Conservation (phyloP, 768 basidiomycete genomes). For the Tricholomella constricta region DNA sequence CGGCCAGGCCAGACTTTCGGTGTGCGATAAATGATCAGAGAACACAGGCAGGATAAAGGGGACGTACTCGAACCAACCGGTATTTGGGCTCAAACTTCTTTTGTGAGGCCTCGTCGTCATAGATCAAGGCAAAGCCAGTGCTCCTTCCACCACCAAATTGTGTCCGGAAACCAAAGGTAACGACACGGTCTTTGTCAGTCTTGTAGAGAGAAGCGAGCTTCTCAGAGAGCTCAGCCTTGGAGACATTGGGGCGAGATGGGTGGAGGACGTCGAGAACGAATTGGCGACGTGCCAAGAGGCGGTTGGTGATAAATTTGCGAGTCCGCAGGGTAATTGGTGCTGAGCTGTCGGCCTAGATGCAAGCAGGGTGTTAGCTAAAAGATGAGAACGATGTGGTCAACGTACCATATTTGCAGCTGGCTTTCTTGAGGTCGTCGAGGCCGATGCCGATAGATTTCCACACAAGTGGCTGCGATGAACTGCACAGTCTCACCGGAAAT, state of each 20-base stretch:
- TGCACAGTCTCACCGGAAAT: slow-evolving; percentile 45
- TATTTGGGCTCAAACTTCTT: slow-evolving; percentile 97
- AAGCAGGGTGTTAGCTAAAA: slow-evolving; percentile 13
- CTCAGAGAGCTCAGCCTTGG: slow-evolving; percentile 88
- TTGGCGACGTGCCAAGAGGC: slow-evolving; percentile 93
- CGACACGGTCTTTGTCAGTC: slow-evolving; percentile 85
- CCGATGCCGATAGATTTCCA: slow-evolving; percentile 33
- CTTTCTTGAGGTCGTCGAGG: slow-evolving; percentile 43
- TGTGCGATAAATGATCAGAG: neutral
- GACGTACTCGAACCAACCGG: slow-evolving; percentile 89
- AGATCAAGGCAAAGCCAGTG: slow-evolving; percentile 97
- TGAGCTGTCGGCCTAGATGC: slow-evolving; percentile 68
- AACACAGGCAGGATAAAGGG: neutral
- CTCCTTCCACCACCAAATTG: slow-evolving; percentile 98
- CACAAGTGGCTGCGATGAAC: slow-evolving; percentile 40
- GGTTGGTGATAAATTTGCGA: slow-evolving; percentile 99
- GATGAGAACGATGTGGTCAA: neutral
- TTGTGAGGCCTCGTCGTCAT: slow-evolving; percentile 93
- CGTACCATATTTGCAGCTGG: slow-evolving; percentile 22
- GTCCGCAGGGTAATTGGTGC: slow-evolving; percentile 95
- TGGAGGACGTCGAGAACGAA: slow-evolving; percentile 95
- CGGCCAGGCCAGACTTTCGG: slow-evolving; percentile 59
- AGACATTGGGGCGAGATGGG: slow-evolving; percentile 93
- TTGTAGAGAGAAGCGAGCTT: slow-evolving; percentile 95
- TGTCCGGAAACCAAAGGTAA: slow-evolving; percentile 93